Percentiles rank a stretch among this genome's conserved stretches.
These are phyloP conservation scores for Linum usitatissimum DNA, from an alignment of 345 rosid genomes.

Conservation along the genomic window DNA sequence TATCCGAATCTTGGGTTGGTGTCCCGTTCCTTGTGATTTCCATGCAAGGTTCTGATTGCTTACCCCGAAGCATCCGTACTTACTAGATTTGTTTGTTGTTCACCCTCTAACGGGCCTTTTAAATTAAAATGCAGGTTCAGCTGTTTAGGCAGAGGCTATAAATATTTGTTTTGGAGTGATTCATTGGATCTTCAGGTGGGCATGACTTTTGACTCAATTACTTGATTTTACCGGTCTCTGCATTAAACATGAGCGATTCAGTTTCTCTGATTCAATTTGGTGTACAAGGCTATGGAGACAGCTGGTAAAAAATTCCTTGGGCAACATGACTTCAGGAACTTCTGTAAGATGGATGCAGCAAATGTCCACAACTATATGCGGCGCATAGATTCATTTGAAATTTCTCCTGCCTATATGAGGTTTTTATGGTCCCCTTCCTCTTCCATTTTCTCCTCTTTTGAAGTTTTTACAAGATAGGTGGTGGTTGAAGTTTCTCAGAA, in stretches of 20 bases:
- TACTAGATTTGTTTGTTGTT: too few relatives aligned
- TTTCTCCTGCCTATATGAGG: slow-evolving; percentile 59
- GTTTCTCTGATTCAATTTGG: slow-evolving; percentile 4
- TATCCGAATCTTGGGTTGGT: slow-evolving; percentile 84
- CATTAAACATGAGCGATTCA: neutral
- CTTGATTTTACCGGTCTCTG: neutral
- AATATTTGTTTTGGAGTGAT: slow-evolving; percentile 69
- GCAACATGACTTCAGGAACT: slow-evolving; percentile 86
- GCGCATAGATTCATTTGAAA: slow-evolving; percentile 48
- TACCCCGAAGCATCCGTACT: neutral
- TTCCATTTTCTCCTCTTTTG: neutral
- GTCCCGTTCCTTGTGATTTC: slow-evolving; percentile 73
- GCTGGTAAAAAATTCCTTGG: slow-evolving; percentile 78
- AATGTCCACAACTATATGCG: slow-evolving; percentile 75
- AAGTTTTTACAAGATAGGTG: neutral
- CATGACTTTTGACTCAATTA: slow-evolving; percentile 8
- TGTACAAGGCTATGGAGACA: slow-evolving; percentile 58
- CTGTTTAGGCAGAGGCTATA: slow-evolving; percentile 74
- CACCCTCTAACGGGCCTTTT: slow-evolving; percentile 7
- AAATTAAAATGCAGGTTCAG: slow-evolving; percentile 52
- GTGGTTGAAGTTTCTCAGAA: neutral
- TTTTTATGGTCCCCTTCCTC: slow-evolving; percentile 7
- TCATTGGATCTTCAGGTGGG: slow-evolving; percentile 55
- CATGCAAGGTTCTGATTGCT: slow-evolving; percentile 59
- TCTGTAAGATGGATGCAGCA: slow-evolving; percentile 92